Percentiles rank a stretch among this genome's conserved stretches.
These are phyloP conservation scores for Thinopyrum elongatum DNA, from an alignment of 176 grass and related monocot genomes.

Conservation along the genomic window DNA sequence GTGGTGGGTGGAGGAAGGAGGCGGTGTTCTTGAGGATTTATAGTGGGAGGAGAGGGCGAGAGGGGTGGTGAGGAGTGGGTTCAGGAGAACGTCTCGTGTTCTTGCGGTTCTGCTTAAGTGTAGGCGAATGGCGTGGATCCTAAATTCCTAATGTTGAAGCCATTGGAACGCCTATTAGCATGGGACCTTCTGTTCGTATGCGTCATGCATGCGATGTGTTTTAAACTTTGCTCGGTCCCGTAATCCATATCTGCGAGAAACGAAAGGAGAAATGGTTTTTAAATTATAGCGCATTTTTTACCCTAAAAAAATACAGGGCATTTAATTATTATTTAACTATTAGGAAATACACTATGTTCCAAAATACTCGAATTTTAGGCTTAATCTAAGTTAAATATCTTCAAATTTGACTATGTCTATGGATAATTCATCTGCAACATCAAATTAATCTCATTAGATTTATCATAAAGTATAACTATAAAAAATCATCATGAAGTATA, in stretches of 20 bases:
- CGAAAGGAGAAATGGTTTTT: neutral
- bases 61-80: slow-evolving; percentile 27
- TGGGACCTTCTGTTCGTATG: neutral
- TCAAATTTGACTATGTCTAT: too few relatives aligned
- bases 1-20: slow-evolving; percentile 3
- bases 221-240: neutral
- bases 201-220: neutral
- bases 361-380: too few relatives aligned
- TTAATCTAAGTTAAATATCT: too few relatives aligned
- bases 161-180: neutral
- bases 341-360: too few relatives aligned
- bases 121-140: slow-evolving; percentile 1
- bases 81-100: neutral
- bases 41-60: neutral
- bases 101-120: slow-evolving; percentile 20
- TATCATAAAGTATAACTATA: too few relatives aligned
- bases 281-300: too few relatives aligned
- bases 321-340: too few relatives aligned
- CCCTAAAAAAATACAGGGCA: too few relatives aligned
- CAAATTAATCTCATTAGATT: too few relatives aligned
- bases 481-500: too few relatives aligned
- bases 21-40: slow-evolving; percentile 27
- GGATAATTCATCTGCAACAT: too few relatives aligned
- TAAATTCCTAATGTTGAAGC: neutral
- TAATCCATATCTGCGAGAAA: neutral